phyloP scores from a whole-genome alignment of 225 moss, liverwort and hornwort genomes.

The Neckera pumila region DNA sequence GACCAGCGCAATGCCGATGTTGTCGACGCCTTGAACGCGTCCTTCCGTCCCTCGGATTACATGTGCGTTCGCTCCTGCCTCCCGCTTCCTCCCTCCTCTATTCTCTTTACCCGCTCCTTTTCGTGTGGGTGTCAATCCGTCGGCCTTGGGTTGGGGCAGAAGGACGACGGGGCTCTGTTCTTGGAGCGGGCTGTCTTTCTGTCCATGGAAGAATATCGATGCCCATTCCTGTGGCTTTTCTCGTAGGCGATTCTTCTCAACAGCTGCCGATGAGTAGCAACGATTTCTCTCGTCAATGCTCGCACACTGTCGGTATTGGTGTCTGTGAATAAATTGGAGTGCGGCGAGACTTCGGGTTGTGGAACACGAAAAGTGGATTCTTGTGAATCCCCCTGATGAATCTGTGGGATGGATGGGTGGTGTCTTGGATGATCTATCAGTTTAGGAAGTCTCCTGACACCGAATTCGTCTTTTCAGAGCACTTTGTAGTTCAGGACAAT shows the following conservation, averaged over 20 bases:
- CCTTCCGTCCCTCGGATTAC: constrained; percentile 62
- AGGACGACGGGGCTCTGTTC: neutral
- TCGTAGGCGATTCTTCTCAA: neutral
- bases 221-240: neutral
- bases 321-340: neutral
- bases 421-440: neutral
- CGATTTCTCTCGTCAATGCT: neutral
- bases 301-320: neutral
- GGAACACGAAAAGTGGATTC: neutral
- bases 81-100: no score
- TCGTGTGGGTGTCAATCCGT: neutral
- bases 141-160: neutral
- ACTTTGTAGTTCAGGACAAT: neutral
- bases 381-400: neutral
- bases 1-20: constrained; percentile 78
- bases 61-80: constrained; percentile 15
- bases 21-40: constrained; percentile 61
- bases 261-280: neutral
- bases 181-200: neutral
- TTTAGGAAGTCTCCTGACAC: neutral
- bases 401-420: neutral
- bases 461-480: neutral
- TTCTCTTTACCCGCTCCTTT: neutral
- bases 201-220: neutral
- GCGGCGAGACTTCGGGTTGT: neutral